Evolutionary conservation across 306 rosid genomes (phyloP), one percentile per base, ranked within the genome.

Genomic region (Mimosa pudica): DNA sequence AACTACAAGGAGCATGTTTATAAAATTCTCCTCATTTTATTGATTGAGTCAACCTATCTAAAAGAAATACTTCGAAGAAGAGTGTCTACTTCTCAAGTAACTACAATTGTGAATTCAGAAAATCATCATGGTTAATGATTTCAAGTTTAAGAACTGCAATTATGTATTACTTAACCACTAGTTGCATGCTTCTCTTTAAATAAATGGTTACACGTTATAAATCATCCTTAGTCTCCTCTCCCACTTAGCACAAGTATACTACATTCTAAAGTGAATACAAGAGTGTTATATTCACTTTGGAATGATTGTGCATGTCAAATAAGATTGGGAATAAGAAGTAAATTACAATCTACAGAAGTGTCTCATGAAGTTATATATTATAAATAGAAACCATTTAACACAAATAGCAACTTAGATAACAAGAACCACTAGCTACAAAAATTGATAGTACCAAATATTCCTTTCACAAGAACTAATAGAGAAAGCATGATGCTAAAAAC

Each of bases 1-100:
- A 49, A 77, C 30, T 52, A 77, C 79, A 36, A n/a, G 54, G 4
- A 73, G 36, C 49, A 54, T 33, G 65, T 73, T 11, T 33, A 52
- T 38, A 51, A 51, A 33, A 72, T 54, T 48, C 32, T 54, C 36
- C n/a, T 24, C 41, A 44, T 52, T 32, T 9, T 10, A 38, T 55
- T 33, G 5, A 36, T 35, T 73, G 6, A 2, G n/a, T 73, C 36
- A 35, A 9, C 42, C 47, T 71, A 30, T 0, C 35, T 36, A 8
- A 36, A 33, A 55, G 66, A 17, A 35, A 57, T 66, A 32, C 49
- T 9, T 52, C n/a, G n/a, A n/a, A 73, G 66, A 8, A 54, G 66
- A 38, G 13, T 20, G 57, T 33, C 8, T 49, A 35, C 49, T 18
- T 54, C 35, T 73, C 47, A 35, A 9, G 18, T 73, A 55, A 52